Evolutionary conservation across 2,329 filamentous ascomycete species (phyloP), one percentile per base, ranked within the genome.

Genomic region (Rutstroemia sp.): DNA sequence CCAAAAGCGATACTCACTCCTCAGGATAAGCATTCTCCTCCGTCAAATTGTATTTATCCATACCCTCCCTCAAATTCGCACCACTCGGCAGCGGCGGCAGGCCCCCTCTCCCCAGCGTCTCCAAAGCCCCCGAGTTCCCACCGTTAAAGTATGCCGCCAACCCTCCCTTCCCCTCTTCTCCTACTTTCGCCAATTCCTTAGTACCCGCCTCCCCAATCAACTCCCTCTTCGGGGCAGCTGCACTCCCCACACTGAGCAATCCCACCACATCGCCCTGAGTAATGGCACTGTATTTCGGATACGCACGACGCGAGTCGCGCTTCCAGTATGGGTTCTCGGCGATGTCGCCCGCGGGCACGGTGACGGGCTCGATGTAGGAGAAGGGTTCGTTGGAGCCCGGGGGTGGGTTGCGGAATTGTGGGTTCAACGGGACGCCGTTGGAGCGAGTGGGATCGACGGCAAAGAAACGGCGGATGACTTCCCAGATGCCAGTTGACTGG

Each of bases 271-370:
- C 88, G 48, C 82, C 82, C 77, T 97, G 94, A 58, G 78, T 86
- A 60, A 99, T 81, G 47, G 89, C 84, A 68, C 87, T 92, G 56
- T 88, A 79, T 65, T 79, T 81, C 34, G 94, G 88, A 76, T 97
- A 97, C 67, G 79, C 80, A 67, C 94, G 83, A 66, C 94, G 88
- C 60, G 77, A 73, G 70, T 99, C 94, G 68, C 94, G 91, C 80
- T 95, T 95, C 90, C 91, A 99, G 78, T 96, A 95, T 39, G 90
- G 84, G 75, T 95, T 95, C 72, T 92, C 89, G 67, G 90, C 90
- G 66, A 95, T 85, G 71, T 95, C 90, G 64, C 81, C 89, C 2
- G 90, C 88, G n/a, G 90, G 90, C 0, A 87, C 58, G 14, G 89
- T 95, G 58, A 92, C 87, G 21, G 89, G 88, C 71, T 95, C 90